Base-by-base conservation (phyloP, 2,329 filamentous ascomycete genomes). In the Aureobasidium musti region DNA sequence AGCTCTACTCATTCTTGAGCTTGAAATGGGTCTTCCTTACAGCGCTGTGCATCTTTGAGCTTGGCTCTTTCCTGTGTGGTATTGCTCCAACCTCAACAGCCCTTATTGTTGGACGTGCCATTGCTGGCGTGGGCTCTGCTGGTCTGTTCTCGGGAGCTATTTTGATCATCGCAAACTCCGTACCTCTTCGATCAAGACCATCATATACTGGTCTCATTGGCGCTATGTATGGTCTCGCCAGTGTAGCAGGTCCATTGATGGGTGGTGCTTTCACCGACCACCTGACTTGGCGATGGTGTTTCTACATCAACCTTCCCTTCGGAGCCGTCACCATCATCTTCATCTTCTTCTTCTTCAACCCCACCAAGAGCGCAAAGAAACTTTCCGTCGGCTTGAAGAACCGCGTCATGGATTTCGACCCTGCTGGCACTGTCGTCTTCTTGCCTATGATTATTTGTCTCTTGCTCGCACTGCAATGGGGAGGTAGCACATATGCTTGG, bases 281-380 rank as follows among this genome's bases (percentile, higher is more conserved):
- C 8, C 75, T 79, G 0, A 79, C 74, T 17, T 86, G 83, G 83
- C 75, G 73, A 54, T 79, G 82, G 30, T 83, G 78, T 69, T 82
- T 82, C 74, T 83, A 81, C 66, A 83, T 85, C 72, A 85, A 86
- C 69, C 74, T 86, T 1, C 83, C 83, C 0, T 78, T 86, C 49
- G 82, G 81, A 19, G 78, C 76, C 3, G 71, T 82, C 19, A 82
- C 81, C 0, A 43, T 73, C 47, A 53, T 71, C 2, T 74, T 77
- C 70, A 76, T 77, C 67, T 60, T 74, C 66, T 68, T 77, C 70
- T 75, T 77, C 70, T 76, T 76, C 69, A 67, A 74, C 43, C 73
- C 74, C 0, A 77, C 75, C 3, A 73, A 76, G 50, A 74, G 72
- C 30, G 77, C 74, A 30, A 72, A 75, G 57, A 71, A 72, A 49